phyloP scores from a whole-genome alignment of 2,329 filamentous ascomycete species.

The Lojkania enalia region DNA sequence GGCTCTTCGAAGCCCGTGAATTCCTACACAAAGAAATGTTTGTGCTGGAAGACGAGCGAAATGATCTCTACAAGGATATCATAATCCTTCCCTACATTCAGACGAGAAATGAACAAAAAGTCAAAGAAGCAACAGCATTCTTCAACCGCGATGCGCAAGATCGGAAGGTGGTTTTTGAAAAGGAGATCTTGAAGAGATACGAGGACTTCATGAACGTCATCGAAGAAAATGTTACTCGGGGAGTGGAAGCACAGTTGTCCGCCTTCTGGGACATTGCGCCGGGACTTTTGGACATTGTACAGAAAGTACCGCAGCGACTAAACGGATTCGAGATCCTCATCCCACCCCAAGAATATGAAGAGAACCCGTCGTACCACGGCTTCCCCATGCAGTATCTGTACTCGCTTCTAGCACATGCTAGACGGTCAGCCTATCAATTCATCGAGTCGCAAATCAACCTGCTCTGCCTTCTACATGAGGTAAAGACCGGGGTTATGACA shows the following conservation, averaged over 20 bases:
- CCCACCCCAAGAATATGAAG: conserved; percentile 75
- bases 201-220: conserved; percentile 78
- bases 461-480: conserved; percentile 86
- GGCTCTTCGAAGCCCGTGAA: conserved; percentile 96
- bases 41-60: conserved; percentile 80
- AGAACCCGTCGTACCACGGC: conserved; percentile 79
- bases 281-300: conserved; percentile 73
- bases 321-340: conserved; percentile 72
- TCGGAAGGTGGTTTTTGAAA: conserved; percentile 70
- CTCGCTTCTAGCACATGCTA: conserved; percentile 79
- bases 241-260: conserved; percentile 87
- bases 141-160: conserved; percentile 78
- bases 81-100: conserved; percentile 81
- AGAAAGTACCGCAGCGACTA: conserved; percentile 71
- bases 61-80: conserved; percentile 82
- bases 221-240: conserved; percentile 81
- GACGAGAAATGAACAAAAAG: conserved; percentile 73
- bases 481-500: conserved; percentile 75
- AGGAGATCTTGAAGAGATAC: conserved; percentile 71
- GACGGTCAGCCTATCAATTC: conserved; percentile 94
- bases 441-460: conserved; percentile 94
- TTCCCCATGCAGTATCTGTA: conserved; percentile 92
- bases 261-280: conserved; percentile 99
- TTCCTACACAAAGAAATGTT: conserved; percentile 81
- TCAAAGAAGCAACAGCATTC: conserved; percentile 77